Evolutionary conservation across 2,329 filamentous ascomycete genomes (phyloP).

Genomic region (Xylaria sp.): DNA sequence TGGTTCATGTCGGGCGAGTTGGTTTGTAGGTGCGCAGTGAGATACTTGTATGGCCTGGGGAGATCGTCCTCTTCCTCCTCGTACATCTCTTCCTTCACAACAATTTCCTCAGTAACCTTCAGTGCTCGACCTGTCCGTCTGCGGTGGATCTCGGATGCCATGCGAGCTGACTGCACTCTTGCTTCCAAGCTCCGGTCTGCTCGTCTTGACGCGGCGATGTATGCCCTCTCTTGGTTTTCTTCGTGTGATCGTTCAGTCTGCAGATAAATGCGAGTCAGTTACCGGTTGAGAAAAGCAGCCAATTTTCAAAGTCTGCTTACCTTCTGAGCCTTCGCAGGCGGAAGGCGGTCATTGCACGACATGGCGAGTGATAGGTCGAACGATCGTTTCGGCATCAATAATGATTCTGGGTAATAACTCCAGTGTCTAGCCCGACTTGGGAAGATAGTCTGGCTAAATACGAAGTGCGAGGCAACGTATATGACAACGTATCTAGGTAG

Average conservation of each 20-base stretch:
- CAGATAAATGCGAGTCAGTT: slow-evolving; percentile 26
- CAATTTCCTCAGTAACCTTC: slow-evolving; percentile 82
- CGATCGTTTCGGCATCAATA: slow-evolving; percentile 45
- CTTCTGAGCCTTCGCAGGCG: slow-evolving; percentile 42
- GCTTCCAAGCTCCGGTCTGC: slow-evolving; percentile 87
- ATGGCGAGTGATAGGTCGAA: slow-evolving; percentile 37
- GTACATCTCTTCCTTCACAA: slow-evolving; percentile 92
- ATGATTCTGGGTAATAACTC: slow-evolving; percentile 4
- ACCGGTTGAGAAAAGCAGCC: not conserved
- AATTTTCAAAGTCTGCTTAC: slow-evolving; percentile 18
- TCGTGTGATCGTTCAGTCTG: slow-evolving; percentile 78
- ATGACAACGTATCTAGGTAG: not conserved
- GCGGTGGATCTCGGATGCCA: slow-evolving; percentile 91
- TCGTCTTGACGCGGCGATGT: slow-evolving; percentile 86
- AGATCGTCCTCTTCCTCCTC: slow-evolving; percentile 89
- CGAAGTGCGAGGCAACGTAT: not conserved
- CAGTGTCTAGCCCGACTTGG: not conserved
- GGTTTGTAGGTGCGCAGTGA: slow-evolving; percentile 65
- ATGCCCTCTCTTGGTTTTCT: slow-evolving; percentile 85
- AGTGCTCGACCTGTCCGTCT: slow-evolving; percentile 81
- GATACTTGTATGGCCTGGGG: slow-evolving; percentile 65
- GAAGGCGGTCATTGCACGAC: slow-evolving; percentile 35
- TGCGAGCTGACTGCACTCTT: slow-evolving; percentile 80
- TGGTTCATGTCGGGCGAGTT: slow-evolving; percentile 63
- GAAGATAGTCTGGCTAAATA: not conserved